Evolutionary conservation across 768 basidiomycete species (phyloP), one percentile per base, ranked within the genome.

Genomic region (Kwoniella botswanensis): DNA sequence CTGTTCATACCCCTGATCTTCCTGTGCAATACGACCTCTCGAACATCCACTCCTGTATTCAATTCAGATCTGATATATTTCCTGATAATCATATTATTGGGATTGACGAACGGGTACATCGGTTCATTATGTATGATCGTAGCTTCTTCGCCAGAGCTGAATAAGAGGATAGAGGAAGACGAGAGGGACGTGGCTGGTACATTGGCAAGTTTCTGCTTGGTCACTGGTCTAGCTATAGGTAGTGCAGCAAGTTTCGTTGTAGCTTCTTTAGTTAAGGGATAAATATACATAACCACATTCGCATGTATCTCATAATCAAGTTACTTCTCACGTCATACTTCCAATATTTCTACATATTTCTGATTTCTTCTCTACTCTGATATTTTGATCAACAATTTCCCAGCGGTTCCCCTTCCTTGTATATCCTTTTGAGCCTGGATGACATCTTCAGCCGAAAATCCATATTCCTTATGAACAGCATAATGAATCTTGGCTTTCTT

Each of bases 171-270:
- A 61, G 87, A 88, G 73, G 86, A 86, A 60, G 90, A 92, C 70
- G 92, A 95, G 76, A 91, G 94, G 24, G 93, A 95, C 77, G 86
- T 91, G 12, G 93, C 93, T 4, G 93, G 93, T 4, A 92, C 91
- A 0, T 86, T 96, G 13, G 88, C 89, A 4, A 90, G 88, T 74
- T 94, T 94, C 84, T 92, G 88, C 72, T 81, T 93, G 3, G 90
- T 92, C 1, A 90, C 88, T 4, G 93, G 93, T 4, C 84, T 96
- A 63, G 88, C 88, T 15, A 60, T 88, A 0, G 94, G 94, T 2
- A 93, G 93, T 79, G 79, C 92, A 58, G 85, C 86, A 29, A 95
- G 93, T 82, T 96, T 97, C 82, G 91, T 62, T 24, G 50, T 64
- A 42, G 21, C 41, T 43, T 55, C 24, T 57, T n/a, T 29, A 9